A percentile compares a stretch with the other conserved stretches of the same genome.
Conservation (phyloP, 2,329 filamentous ascomycete species). For the Grosmannia clavigera region DNA sequence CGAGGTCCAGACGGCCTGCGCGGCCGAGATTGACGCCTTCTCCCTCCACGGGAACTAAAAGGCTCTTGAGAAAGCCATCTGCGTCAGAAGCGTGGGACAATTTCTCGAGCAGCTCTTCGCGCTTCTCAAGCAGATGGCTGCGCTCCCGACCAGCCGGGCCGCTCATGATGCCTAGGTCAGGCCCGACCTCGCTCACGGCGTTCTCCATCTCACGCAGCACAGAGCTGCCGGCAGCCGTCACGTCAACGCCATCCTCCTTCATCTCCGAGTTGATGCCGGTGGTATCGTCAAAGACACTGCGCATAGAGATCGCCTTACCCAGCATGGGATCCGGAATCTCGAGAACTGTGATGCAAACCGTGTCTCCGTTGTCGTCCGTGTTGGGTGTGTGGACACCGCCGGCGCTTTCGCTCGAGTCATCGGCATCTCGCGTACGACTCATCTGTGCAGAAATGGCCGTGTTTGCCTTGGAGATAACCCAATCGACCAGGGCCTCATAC, state of each 20-base stretch:
- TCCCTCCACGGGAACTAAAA: constrained; percentile 67
- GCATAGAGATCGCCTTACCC: constrained; percentile 79
- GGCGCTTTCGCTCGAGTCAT: constrained; percentile 52
- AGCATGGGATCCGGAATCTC: constrained; percentile 72
- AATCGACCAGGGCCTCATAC: constrained; percentile 91
- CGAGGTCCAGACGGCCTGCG: constrained; percentile 66
- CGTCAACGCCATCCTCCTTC: constrained; percentile 85
- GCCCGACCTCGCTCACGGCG: constrained; percentile 62
- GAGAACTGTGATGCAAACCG: constrained; percentile 77
- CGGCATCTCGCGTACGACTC: constrained; percentile 49
- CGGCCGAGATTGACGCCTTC: constrained; percentile 74
- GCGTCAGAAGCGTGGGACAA: constrained; percentile 70
- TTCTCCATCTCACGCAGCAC: constrained; percentile 79
- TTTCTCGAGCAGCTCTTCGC: constrained; percentile 76
- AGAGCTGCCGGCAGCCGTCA: constrained; percentile 61
- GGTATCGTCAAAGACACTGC: constrained; percentile 85
- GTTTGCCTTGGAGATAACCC: constrained; percentile 84
- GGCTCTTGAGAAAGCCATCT: constrained; percentile 67
- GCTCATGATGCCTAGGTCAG: constrained; percentile 64
- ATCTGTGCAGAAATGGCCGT: constrained; percentile 69
- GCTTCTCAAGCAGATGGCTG: constrained; percentile 67
- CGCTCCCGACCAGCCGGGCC: constrained; percentile 57
- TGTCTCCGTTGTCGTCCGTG: constrained; percentile 61
- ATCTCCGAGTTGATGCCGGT: constrained; percentile 92
- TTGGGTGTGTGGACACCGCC: constrained; percentile 50